Evolutionary conservation across 331 rosid genomes (phyloP), one percentile per base, ranked within the genome.

Genomic region (Malus hybrid): DNA sequence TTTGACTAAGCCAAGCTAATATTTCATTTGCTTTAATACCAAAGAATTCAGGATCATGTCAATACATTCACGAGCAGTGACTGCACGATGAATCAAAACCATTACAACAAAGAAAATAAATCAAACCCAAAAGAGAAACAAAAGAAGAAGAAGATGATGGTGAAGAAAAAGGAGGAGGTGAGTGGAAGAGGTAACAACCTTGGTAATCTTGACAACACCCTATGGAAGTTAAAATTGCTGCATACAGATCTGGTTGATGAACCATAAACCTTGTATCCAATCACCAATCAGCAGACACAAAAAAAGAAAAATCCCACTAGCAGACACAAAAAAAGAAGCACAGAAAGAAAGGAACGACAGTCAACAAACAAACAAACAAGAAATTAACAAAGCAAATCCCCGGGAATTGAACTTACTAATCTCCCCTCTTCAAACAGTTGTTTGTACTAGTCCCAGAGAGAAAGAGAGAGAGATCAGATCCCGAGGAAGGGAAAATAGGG

Each of bases 331-430:
- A 77, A 46, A 71, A 79, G 68, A 75, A 81, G 74, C 75, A 79
- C 42, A 44, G 75, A 75, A 79, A 77, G 33, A 62, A 74, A 81
- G 78, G 66, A 34, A 74, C 71, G 64, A 61, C 60, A 39, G 70
- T 69, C 62, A 60, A 20, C 74, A 73, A 33, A 76, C 67, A 62
- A 16, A 55, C 67, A 63, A 39, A 56, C 52, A 75, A 63, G 10
- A 56, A 67, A 74, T 11, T 56, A 13, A 15, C 74, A 75, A 13
- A n/a, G 75, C 48, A 72, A 55, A 65, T 68, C 89, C 87, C 88
- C 78, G 88, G 88, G 85, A 91, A 81, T 83, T 83, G 91, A 82
- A 86, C 66, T 76, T 63, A 76, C 52, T 44, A 12, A 44, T 44
- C 52, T 61, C 26, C 78, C 69, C 63, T 4, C 60, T 7, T 5